A percentile compares a stretch with the other conserved stretches of the same genome.
Evolutionary conservation across 495 filamentous ascomycete genomes (phyloP).

Genomic region (Penicillium arizonense): DNA sequence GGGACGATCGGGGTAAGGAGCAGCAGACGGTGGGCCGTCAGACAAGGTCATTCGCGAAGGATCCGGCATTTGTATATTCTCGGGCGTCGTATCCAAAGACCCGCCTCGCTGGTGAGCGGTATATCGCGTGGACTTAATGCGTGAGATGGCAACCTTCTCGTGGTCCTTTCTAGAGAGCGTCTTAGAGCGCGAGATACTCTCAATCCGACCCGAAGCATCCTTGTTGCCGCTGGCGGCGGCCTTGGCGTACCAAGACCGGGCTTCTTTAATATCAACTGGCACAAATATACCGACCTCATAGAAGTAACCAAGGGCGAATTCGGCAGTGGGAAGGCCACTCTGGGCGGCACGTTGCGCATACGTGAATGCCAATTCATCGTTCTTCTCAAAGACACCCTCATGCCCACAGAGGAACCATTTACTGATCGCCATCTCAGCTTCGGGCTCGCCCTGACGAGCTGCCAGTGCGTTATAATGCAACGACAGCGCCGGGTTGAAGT

Average conservation of each 20-base stretch:
- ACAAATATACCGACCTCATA: conserved; percentile 94
- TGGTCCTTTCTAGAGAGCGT: conserved; percentile 88
- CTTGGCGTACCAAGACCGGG: conserved; percentile 85
- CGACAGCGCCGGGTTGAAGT: conserved; percentile 89
- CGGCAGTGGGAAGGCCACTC: conserved; percentile 79
- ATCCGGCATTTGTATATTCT: conserved; percentile 72
- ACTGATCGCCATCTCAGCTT: conserved; percentile 94
- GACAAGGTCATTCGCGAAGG: conserved; percentile 49
- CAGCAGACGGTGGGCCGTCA: conserved; percentile 39
- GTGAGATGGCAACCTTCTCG: conserved; percentile 82
- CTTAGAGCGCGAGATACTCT: conserved; percentile 81
- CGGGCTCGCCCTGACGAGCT: conserved; percentile 81
- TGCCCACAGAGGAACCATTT: conserved; percentile 98
- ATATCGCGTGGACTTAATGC: conserved; percentile 84
- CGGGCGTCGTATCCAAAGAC: conserved; percentile 52
- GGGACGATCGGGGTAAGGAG: conserved; percentile 40
- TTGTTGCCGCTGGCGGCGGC: conserved; percentile 90
- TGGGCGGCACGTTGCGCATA: conserved; percentile 86
- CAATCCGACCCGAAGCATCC: conserved; percentile 78
- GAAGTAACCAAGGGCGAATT: conserved; percentile 98
- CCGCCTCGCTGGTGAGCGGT: conserved; percentile 72
- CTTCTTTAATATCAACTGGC: conserved; percentile 75
- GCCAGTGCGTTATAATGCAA: conserved; percentile 95
- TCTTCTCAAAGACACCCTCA: conserved; percentile 88
- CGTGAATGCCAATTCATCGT: conserved; percentile 86